These are phyloP conservation scores for Trametes cinnabarina DNA, from an alignment of 768 basidiomycete genomes.

Conservation along the genomic window DNA sequence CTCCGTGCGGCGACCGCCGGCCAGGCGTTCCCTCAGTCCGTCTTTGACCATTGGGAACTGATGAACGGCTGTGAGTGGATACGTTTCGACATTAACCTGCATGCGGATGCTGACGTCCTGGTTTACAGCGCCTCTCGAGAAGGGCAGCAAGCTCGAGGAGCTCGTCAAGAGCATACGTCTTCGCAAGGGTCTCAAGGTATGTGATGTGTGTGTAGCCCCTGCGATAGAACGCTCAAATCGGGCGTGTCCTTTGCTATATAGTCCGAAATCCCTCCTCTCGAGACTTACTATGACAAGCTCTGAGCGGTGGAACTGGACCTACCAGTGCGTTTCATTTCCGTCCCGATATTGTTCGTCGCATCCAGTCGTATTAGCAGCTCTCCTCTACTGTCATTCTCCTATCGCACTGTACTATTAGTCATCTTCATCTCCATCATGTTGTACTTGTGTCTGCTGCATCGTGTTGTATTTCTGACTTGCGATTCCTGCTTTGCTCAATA, in stretches of 20 bases:
- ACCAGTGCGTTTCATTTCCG: too few species aligned
- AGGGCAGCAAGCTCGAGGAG: slow-evolving; percentile 88
- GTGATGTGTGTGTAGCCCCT: slow-evolving; percentile 2
- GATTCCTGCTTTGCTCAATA: too few species aligned
- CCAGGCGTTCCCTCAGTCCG: slow-evolving; percentile 97
- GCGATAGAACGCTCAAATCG: too few species aligned
- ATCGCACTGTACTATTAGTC: too few species aligned
- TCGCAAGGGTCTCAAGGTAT: slow-evolving; percentile 93
- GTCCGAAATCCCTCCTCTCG: slow-evolving; percentile 86
- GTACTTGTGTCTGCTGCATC: too few species aligned
- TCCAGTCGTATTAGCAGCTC: too few species aligned
- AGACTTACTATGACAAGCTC: slow-evolving; percentile 90
- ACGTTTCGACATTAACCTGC: not conserved
- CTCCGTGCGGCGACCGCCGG: slow-evolving; percentile 90
- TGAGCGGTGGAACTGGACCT: slow-evolving; percentile 21
- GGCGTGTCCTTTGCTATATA: slow-evolving; percentile 29
- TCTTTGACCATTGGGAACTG: slow-evolving; percentile 90
- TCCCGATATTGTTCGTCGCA: too few species aligned
- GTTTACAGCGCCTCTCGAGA: slow-evolving; percentile 69
- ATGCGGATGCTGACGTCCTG: slow-evolving; percentile 10
- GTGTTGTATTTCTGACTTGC: too few species aligned
- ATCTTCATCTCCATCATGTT: too few species aligned
- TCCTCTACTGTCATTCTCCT: too few species aligned
- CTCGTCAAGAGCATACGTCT: slow-evolving; percentile 78
- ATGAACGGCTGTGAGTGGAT: slow-evolving; percentile 73